Conservation (phyloP, 2,329 filamentous ascomycete genomes). For the Botryosphaeria dothidea region DNA sequence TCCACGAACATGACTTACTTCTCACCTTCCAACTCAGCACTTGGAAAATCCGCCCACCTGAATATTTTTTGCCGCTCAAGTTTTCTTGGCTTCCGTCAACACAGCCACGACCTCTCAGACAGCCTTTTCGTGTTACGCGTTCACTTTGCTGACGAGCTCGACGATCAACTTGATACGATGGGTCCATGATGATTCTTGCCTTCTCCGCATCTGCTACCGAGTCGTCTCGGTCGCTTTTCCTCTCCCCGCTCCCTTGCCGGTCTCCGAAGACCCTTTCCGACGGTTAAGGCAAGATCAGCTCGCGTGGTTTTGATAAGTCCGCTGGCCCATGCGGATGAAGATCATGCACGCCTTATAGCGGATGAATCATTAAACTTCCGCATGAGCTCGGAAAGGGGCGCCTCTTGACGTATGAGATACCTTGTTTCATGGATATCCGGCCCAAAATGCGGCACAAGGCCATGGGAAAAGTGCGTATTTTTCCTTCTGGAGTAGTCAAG, state of each 20-base stretch:
- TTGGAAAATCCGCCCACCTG: no score
- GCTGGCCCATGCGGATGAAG: slow-evolving; percentile 12
- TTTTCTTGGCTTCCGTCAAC: background rate
- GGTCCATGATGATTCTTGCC: background rate
- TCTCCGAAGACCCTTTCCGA: background rate
- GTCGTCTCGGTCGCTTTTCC: background rate
- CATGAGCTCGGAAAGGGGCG: slow-evolving; percentile 2
- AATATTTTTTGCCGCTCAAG: no score
- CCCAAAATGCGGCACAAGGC: background rate
- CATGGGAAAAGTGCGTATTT: background rate
- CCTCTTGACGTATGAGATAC: background rate
- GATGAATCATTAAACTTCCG: slow-evolving; percentile 2
- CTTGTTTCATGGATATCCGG: background rate
- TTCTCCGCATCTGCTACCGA: background rate
- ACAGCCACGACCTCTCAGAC: background rate
- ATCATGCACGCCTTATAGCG: slow-evolving; percentile 11
- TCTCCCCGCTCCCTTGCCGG: background rate
- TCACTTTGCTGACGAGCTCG: background rate
- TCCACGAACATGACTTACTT: no score
- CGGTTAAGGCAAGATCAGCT: background rate
- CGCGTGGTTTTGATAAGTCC: background rate
- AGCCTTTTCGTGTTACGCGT: slow-evolving; percentile 3
- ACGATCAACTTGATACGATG: slow-evolving; percentile 2
- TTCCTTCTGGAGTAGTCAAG: background rate
- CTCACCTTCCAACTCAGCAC: no score